A percentile compares a stretch with the other conserved stretches of the same genome.
Evolutionary conservation across 371 early-diverging fungal species (phyloP).

Genomic region (Ordospora colligata): DNA sequence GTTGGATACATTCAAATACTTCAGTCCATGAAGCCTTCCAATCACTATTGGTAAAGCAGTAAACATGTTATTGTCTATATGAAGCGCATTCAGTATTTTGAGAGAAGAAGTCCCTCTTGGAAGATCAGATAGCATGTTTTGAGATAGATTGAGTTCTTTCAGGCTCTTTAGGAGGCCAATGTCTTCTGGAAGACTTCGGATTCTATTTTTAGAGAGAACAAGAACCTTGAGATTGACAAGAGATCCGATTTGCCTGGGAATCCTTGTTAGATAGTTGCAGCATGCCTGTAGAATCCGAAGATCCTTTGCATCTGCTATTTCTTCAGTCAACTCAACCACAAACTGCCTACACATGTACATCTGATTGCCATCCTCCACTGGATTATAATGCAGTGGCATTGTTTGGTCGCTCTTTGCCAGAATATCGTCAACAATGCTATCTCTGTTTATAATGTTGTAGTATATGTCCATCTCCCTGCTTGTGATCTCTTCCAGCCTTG

Average conservation of each 20-base stretch:
- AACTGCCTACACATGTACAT: constrained; percentile 56
- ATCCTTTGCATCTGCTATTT: constrained; percentile 28
- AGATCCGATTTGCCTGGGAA: constrained; percentile 52
- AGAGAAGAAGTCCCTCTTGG: constrained; percentile 65
- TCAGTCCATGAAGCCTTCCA: constrained; percentile 45
- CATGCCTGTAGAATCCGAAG: constrained; percentile 54
- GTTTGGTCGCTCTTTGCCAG: background rate
- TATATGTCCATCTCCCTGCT: constrained; percentile 1
- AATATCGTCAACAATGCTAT: background rate
- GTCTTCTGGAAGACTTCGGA: constrained; percentile 65
- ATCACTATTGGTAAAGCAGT: constrained; percentile 45
- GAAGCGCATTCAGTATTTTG: constrained; percentile 63
- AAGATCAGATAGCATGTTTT: constrained; percentile 65
- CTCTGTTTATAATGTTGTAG: background rate
- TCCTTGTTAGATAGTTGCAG: constrained; percentile 56
- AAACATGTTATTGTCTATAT: constrained; percentile 63
- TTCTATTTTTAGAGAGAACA: constrained; percentile 55
- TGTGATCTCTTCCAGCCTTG: background rate
- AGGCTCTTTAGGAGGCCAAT: constrained; percentile 66
- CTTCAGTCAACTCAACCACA: constrained; percentile 40
- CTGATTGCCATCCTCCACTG: constrained; percentile 7
- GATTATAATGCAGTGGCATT: background rate
- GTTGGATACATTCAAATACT: constrained; percentile 39
- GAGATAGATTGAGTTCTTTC: constrained; percentile 66
- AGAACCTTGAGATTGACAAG: constrained; percentile 51